phyloP scores from a whole-genome alignment of 805 yeast genomes.

The Barnettozyma sucrosica region DNA sequence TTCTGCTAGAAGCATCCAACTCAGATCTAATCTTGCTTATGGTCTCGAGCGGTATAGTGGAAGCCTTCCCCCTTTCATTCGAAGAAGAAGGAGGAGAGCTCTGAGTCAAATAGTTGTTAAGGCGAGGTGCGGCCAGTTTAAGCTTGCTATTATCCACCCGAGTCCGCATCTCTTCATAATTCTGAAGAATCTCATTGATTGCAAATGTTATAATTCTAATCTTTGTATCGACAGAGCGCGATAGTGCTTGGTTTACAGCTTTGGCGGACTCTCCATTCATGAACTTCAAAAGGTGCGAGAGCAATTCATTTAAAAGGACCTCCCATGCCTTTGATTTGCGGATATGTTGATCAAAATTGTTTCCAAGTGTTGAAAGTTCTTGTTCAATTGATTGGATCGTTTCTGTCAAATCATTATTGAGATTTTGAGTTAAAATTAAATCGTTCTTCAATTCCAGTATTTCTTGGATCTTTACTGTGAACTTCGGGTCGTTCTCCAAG shows the following conservation, averaged over 20 bases:
- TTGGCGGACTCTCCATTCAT: slow-evolving; percentile 17
- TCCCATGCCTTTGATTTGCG: slow-evolving; percentile 12
- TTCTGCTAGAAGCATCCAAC: slow-evolving; percentile 9
- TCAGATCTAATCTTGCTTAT: slow-evolving; percentile 8
- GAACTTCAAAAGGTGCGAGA: slow-evolving; percentile 9
- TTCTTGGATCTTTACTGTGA: slow-evolving; percentile 21
- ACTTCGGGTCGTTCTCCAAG: slow-evolving; percentile 7
- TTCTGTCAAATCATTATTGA: slow-evolving; percentile 21
- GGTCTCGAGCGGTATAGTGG: not conserved
- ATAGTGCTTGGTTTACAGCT: slow-evolving; percentile 19
- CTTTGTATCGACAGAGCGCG: slow-evolving; percentile 21
- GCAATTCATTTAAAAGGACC: slow-evolving; percentile 12
- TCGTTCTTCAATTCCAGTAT: slow-evolving; percentile 24
- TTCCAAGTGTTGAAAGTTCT: slow-evolving; percentile 7
- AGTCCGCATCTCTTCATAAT: not conserved
- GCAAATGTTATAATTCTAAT: slow-evolving; percentile 17
- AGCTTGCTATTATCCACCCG: not conserved
- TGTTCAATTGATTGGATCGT: slow-evolving; percentile 18
- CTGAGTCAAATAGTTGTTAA: not conserved
- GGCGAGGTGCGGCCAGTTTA: not conserved
- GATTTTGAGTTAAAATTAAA: slow-evolving; percentile 19
- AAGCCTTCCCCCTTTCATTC: not conserved
- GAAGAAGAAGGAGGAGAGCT: not conserved
- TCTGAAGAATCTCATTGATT: slow-evolving; percentile 14
- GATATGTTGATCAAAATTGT: slow-evolving; percentile 4